A percentile compares a stretch with the other conserved stretches of the same genome.
Evolutionary conservation across 768 basidiomycete genomes (phyloP).

Genomic region (Chlorophyllum brunneum): DNA sequence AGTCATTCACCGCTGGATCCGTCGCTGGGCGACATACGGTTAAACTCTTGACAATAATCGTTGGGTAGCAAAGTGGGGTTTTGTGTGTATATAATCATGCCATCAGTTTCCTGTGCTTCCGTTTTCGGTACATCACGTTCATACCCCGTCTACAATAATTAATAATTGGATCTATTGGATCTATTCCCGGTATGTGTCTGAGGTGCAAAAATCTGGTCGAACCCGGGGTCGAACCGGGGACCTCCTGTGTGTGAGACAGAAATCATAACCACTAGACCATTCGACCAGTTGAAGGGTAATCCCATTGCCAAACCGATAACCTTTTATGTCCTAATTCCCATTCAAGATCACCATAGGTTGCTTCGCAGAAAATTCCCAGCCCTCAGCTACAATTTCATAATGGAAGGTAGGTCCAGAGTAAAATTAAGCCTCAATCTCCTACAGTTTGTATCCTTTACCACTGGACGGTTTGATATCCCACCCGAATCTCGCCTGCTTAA

Average conservation of each 20-base stretch:
- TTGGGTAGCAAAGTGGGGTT: background rate
- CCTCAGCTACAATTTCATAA: too few relatives aligned
- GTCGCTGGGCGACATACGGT: conserved; percentile 37
- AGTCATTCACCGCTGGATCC: conserved; percentile 45
- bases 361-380: background rate
- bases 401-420: background rate
- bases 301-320: background rate
- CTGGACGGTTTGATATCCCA: conserved; percentile 21
- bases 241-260: conserved; percentile 37
- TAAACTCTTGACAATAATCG: conserved; percentile 21
- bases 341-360: background rate
- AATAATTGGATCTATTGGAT: background rate
- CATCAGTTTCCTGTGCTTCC: background rate
- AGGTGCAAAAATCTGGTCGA: conserved; percentile 30
- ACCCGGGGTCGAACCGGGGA: conserved; percentile 37
- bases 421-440: background rate
- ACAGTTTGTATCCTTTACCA: conserved; percentile 21
- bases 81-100: background rate
- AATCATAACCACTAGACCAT: conserved; percentile 54
- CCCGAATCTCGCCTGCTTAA: conserved; percentile 2
- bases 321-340: background rate
- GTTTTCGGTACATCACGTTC: background rate
- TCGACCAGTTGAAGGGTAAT: conserved; percentile 28
- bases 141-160: conserved; percentile 6
- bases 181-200: background rate